Base-by-base conservation (phyloP, 331 rosid species). In the Telfairia occidentalis region DNA sequence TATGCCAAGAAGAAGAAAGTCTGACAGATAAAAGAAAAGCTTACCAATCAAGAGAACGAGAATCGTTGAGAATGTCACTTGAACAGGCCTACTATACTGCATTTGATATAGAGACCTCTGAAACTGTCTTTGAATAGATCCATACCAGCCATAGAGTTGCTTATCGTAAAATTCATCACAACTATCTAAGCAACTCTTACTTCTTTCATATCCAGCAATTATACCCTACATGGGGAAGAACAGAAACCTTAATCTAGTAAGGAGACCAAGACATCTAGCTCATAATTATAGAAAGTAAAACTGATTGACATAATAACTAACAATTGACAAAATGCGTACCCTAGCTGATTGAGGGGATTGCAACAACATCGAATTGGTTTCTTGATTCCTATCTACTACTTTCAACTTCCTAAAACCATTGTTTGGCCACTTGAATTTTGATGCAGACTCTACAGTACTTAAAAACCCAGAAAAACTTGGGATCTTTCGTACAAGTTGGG, bases 91-190 rank as follows among this genome's bases (percentile, higher is more conserved):
- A 78, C 93, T 86, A 81, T 95, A 88, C 73, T 87, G 97, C 89
- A 95, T 82, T 78, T 86, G 89, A 78, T 95, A 95, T 80, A 88
- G 96, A 86, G 92, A 95, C 81, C 97, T 85, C 78, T 90, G 98
- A 86, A 95, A 86, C 79, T 81, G 93, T 72, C 98, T 88, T 76
- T 86, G 93, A 18, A 95, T 64, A 55, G 96, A 94, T 58, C 96
- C 97, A 50, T 88, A 84, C 98, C 98, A 95, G 76, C 97, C 97
- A 48, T 90, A 73, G 69, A 92, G 84, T 78, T 88, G 93, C 83
- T 91, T 95, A 66, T 88, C 90, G 42, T 87, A 91, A 75, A 79
- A 87, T 64, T 86, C 91, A 78, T 90, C 96, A 42, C 84, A 81
- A 77, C 86, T 74, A 69, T 87, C 87, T 71, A 94, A 76, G 83